Base-by-base conservation (phyloP, 495 filamentous ascomycete genomes). In the Cetradonia linearis region DNA sequence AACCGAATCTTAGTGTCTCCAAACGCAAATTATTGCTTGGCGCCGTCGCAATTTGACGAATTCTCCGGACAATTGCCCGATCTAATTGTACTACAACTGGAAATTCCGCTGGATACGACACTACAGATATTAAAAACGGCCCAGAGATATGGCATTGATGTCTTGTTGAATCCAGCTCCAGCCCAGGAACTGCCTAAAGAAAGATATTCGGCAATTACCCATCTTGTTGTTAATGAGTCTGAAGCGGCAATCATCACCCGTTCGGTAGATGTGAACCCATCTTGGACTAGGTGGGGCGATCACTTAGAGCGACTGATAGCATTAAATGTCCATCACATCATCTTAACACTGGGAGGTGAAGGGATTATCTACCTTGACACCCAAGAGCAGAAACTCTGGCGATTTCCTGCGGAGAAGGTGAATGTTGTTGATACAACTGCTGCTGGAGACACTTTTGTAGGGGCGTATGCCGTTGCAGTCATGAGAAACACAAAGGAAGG, bases 401-500 rank as follows among this genome's bases (percentile, higher is more conserved):
- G 52, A 38, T 59, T 87, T 5, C 54, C 69, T 2, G 85, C 83
- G 11, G 78, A 76, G 64, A 83, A 78, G 68, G 82, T 78, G 62
- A 74, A 67, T 65, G 92, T 96, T 25, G 79, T 95, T 7, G 93
- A 98, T 73, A 97, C 92, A 7, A 98, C 93, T 5, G 92, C 86
- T 1, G 93, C 92, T 18, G 93, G 93, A 0, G 93, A 98, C 71
- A 95, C 92, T 5, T 98, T 95, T 72, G 88, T 94, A 3, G 93
- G 93, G 3, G 83, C 77, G 42, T 96, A 95, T 73, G 88, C 91
- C 5, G 81, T 91, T 23, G 78, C 79, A 54, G 77, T 86, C 28
- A 74, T 76, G 23, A 63, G 61, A 5, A 59, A 34, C 16, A 78
- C 77, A 1, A 78, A 76, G 61, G 79, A 77, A 37, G 70, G 67